Percentiles rank a stretch among this genome's conserved stretches.
Conservation (phyloP, 345 rosid genomes). For the Salix exigua region DNA sequence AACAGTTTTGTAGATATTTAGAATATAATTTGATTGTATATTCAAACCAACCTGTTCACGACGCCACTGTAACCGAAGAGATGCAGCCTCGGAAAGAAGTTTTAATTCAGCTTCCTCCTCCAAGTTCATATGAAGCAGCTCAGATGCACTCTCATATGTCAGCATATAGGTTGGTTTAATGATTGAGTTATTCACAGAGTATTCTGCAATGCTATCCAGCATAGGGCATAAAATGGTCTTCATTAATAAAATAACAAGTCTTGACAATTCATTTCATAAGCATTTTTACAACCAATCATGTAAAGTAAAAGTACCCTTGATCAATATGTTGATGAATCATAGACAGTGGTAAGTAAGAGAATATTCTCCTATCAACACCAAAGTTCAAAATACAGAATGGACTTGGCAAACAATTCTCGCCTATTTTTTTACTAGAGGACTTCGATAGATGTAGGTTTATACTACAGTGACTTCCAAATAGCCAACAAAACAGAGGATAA, state of each 20-base stretch:
- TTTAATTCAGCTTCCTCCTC: constrained; percentile 82
- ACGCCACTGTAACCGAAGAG: constrained; percentile 76
- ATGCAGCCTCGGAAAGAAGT: constrained; percentile 75
- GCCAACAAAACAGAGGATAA: background rate
- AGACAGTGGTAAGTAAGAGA: background rate
- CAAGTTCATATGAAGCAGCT: constrained; percentile 79
- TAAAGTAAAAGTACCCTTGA: background rate
- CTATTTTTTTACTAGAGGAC: background rate
- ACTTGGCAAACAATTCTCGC: background rate
- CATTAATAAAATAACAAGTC: constrained; percentile 1
- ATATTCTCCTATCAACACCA: background rate
- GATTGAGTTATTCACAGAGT: constrained; percentile 66
- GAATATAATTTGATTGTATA: background rate
- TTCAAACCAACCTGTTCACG: constrained; percentile 59
- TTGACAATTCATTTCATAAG: constrained; percentile 5
- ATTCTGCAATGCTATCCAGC: constrained; percentile 75
- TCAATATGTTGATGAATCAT: background rate
- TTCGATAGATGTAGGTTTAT: background rate
- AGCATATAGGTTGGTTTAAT: constrained; percentile 93
- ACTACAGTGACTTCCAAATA: background rate
- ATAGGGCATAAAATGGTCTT: constrained; percentile 12
- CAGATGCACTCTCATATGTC: constrained; percentile 94
- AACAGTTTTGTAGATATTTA: background rate
- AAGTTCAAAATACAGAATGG: background rate
- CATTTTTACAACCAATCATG: background rate